These are phyloP conservation scores for Teunomyces funiuensis DNA, from an alignment of 805 yeast species.

Conservation along the genomic window DNA sequence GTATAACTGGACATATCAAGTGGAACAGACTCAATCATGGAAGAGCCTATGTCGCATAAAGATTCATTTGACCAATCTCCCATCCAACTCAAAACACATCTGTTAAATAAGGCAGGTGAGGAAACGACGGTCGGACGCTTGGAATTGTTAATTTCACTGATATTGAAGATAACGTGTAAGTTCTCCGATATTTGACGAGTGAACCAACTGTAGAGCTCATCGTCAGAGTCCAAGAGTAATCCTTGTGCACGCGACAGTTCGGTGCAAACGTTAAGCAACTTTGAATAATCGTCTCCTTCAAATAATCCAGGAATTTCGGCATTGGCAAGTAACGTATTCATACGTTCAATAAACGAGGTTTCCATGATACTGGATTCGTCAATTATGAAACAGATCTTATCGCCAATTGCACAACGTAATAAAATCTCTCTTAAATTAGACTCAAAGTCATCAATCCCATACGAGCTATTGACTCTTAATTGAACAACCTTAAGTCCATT, in stretches of 20 bases:
- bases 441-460: conserved; percentile 66
- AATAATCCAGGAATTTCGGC: conserved; percentile 90
- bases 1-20: conserved; percentile 47
- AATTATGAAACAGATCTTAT: conserved; percentile 66
- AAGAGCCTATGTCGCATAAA: conserved; percentile 49
- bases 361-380: conserved; percentile 80
- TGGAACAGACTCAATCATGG: conserved; percentile 47
- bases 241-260: conserved; percentile 63
- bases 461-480: conserved; percentile 55
- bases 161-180: conserved; percentile 80
- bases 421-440: conserved; percentile 56
- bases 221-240: conserved; percentile 58
- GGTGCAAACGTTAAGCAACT: conserved; percentile 53
- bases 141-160: conserved; percentile 44
- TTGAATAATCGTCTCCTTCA: conserved; percentile 64
- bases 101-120: conserved; percentile 85
- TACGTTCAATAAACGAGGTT: conserved; percentile 79
- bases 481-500: conserved; percentile 68
- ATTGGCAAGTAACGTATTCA: conserved; percentile 91
- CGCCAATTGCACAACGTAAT: conserved; percentile 47
- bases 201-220: conserved; percentile 77
- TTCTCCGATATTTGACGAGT: conserved; percentile 62
- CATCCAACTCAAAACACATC: conserved; percentile 89
- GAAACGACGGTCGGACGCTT: conserved; percentile 52
- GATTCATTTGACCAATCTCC: conserved; percentile 72